These are phyloP conservation scores for Stagonosporopsis vannaccii DNA, from an alignment of 2,329 filamentous ascomycete species.

Conservation along the genomic window DNA sequence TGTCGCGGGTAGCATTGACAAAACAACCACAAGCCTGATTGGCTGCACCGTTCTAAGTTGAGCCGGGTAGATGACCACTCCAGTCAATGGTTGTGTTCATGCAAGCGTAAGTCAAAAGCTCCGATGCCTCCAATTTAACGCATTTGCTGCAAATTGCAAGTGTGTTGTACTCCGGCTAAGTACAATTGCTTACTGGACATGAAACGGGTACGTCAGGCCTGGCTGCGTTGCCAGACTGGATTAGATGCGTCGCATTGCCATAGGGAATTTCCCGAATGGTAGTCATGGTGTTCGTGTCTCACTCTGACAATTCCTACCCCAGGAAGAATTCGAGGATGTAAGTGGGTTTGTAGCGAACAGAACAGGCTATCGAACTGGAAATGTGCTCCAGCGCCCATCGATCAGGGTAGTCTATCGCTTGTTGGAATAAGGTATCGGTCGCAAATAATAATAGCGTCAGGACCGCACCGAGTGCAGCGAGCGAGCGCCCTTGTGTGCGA, in stretches of 20 bases:
- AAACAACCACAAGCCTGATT: conserved; percentile 35
- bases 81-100: conserved; percentile 26
- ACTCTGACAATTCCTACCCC: neutral
- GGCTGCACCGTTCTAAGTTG: conserved; percentile 4
- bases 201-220: conserved; percentile 34
- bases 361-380: neutral
- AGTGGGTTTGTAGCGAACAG: conserved; percentile 10
- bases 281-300: neutral
- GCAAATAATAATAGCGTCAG: conserved; percentile 19
- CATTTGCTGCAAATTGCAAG: conserved; percentile 38
- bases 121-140: conserved; percentile 17
- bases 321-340: neutral
- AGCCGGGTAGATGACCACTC: conserved; percentile 16
- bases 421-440: conserved; percentile 43
- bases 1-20: conserved; percentile 27
- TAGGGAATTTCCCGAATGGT: neutral
- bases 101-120: conserved; percentile 27
- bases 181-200: conserved; percentile 41
- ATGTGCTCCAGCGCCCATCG: conserved; percentile 6
- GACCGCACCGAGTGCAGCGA: conserved; percentile 15
- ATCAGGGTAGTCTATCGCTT: conserved; percentile 21
- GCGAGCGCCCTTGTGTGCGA: conserved; percentile 21
- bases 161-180: conserved; percentile 35
- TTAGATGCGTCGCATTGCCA: conserved; percentile 17
- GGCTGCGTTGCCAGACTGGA: conserved; percentile 29